These are phyloP conservation scores for Beta lomatogona DNA, from an alignment of 179 eudicot genomes.

Conservation along the genomic window DNA sequence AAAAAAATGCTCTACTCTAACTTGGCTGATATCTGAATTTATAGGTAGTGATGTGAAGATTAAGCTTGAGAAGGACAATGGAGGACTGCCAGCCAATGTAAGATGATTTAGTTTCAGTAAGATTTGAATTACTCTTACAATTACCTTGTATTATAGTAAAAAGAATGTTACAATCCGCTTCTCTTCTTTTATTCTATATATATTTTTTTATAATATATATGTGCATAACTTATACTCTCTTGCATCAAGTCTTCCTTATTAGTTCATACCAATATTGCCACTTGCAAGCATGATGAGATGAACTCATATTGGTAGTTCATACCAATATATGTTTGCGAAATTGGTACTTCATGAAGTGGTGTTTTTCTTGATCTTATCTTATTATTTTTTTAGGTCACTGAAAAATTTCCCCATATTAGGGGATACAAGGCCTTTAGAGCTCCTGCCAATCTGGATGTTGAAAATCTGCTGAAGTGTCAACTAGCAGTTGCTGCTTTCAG, in stretches of 20 bases:
- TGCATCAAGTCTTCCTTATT: neutral
- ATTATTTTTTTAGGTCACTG: conserved; percentile 55
- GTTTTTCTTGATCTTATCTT: neutral
- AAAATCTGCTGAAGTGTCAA: conserved; percentile 70
- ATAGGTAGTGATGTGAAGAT: conserved; percentile 77
- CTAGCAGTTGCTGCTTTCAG: conserved; percentile 68
- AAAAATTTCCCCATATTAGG: conserved; percentile 87
- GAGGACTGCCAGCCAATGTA: conserved; percentile 70
- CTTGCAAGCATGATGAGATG: neutral
- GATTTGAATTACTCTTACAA: conserved; percentile 15
- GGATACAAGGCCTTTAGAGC: conserved; percentile 60
- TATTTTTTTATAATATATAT: neutral
- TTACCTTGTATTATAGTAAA: neutral
- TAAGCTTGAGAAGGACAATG: conserved; percentile 56
- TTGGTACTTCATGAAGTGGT: neutral
- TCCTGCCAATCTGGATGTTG: conserved; percentile 56
- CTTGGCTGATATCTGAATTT: conserved; percentile 20
- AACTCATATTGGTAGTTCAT: neutral
- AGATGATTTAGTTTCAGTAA: conserved; percentile 23
- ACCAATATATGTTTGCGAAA: neutral
- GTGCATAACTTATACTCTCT: neutral
- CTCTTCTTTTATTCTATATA: neutral
- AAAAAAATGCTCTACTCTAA: neutral
- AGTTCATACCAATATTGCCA: neutral
- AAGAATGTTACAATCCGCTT: neutral